Base-by-base conservation (phyloP, 176 grass and related monocot species). In the Lolium rigidum region DNA sequence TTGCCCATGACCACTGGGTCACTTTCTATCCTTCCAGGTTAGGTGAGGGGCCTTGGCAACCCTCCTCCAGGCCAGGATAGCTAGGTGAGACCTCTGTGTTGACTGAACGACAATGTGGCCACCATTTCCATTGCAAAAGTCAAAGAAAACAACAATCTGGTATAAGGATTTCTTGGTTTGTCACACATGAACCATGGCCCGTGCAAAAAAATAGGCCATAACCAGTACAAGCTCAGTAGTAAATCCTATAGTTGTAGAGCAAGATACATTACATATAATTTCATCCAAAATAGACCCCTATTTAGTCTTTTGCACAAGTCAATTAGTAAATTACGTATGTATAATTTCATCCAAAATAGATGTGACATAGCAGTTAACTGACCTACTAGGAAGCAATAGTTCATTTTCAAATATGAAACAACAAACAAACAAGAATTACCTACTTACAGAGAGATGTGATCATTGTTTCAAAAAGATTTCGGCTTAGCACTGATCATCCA, bases 361-460 rank as follows among this genome's bases (percentile, higher is more conserved):
- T 80, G 41, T 69, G 21, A 39, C 25, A 82, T 56, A 22, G 18
- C 17, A 10, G 49, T 82, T 41, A 82, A 16, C 46, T n/a, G 38
- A 81, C 28, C 17, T 65, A 52, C 26, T 52, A 10, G n/a, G 26
- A 26, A 52, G 17, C 56, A 44, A 79, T n/a, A 82, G 11, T 82
- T 55, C 61, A 82, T 24, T 37, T 39, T 7, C 0, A 16, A 62
- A 60, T 62, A 80, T 47, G 8, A 64, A 26, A 63, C 3, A 2
- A 70, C 69, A 67, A 74, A 14, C 1, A 14, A 67, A 67, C 4
- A 67, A 68, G 35, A 46, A 72, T 25, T 1, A 25, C 51, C 47
- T 9, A 37, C 24, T 76, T 51, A 16, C 17, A 47, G 2, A 22
- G 22, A 84, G 56, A 28, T 64, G 57, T 15, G 35, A 58, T 58